A percentile compares a stretch with the other conserved stretches of the same genome.
phyloP scores from a whole-genome alignment of 1,284 basidiomycete genomes.

The Inonotus hispidus region DNA sequence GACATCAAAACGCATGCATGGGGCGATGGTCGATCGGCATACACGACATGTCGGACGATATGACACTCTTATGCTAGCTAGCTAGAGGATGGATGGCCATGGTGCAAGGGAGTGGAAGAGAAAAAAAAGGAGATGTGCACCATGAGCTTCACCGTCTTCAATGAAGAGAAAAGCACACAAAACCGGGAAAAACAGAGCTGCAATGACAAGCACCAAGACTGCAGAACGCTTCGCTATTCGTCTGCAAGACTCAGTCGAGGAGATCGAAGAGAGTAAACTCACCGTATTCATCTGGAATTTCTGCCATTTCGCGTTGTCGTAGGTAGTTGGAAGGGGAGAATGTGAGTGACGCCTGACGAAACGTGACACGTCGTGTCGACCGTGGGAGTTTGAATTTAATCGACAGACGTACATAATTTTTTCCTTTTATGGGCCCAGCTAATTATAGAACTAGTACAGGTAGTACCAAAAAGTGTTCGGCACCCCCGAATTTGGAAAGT shows the following conservation, averaged over 20 bases:
- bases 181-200: constrained; percentile 11
- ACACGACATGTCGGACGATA: constrained; percentile 9
- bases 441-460: too few relatives aligned
- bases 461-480: too few relatives aligned
- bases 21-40: constrained; percentile 10
- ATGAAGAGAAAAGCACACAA: constrained; percentile 8
- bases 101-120: constrained; percentile 14
- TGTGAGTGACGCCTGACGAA: neutral
- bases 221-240: neutral
- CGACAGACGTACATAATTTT: neutral
- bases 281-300: constrained; percentile 22
- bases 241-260: neutral
- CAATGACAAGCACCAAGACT: constrained; percentile 7
- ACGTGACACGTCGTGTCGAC: neutral
- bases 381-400: neutral
- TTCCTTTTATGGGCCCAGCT: too few relatives aligned
- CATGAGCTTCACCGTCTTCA: constrained; percentile 21
- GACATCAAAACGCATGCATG: constrained; percentile 13
- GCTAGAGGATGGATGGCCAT: constrained; percentile 17
- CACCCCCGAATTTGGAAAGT: too few relatives aligned
- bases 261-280: constrained; percentile 8
- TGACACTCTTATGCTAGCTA: constrained; percentile 21
- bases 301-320: constrained; percentile 18
- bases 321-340: neutral
- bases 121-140: constrained; percentile 17